phyloP scores from a whole-genome alignment of 768 basidiomycete genomes.

The Nidularia pulvinata region DNA sequence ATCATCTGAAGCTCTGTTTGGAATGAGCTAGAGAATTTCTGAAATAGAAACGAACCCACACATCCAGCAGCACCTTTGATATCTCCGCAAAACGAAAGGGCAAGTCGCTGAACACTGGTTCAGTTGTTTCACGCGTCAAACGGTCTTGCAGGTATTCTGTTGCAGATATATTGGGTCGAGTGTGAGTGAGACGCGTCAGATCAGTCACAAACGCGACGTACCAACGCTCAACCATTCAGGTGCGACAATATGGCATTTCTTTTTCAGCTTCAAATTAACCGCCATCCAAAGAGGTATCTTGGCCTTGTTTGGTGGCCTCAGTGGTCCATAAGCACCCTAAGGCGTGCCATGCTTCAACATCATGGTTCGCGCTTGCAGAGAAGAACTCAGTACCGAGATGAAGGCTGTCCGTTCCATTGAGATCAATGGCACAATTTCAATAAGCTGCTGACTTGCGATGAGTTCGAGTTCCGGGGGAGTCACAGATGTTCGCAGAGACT shows the following conservation, averaged over 20 bases:
- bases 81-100: slow-evolving; percentile 92
- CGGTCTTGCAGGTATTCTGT: slow-evolving; percentile 82
- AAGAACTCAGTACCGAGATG: slow-evolving; percentile 64
- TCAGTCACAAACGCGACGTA: slow-evolving; percentile 30
- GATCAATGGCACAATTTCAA: slow-evolving; percentile 88
- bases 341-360: not conserved
- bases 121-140: slow-evolving; percentile 71
- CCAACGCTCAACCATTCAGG: slow-evolving; percentile 90
- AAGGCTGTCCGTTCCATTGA: slow-evolving; percentile 91
- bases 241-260: slow-evolving; percentile 90
- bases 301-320: slow-evolving; percentile 83
- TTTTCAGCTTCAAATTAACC: slow-evolving; percentile 89
- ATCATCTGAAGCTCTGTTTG: slow-evolving; percentile 84
- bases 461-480: slow-evolving; percentile 89
- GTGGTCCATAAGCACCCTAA: slow-evolving; percentile 92
- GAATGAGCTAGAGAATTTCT: not conserved
- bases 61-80: slow-evolving; percentile 90
- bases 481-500: slow-evolving; percentile 65
- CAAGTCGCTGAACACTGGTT: slow-evolving; percentile 72
- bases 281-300: slow-evolving; percentile 98
- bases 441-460: slow-evolving; percentile 79
- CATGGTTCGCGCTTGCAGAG: slow-evolving; percentile 1
- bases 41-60: slow-evolving; percentile 49
- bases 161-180: not conserved
- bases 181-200: not conserved